Base-by-base conservation (phyloP, 352 stramenopile species). In the Phytophthora quininea region DNA sequence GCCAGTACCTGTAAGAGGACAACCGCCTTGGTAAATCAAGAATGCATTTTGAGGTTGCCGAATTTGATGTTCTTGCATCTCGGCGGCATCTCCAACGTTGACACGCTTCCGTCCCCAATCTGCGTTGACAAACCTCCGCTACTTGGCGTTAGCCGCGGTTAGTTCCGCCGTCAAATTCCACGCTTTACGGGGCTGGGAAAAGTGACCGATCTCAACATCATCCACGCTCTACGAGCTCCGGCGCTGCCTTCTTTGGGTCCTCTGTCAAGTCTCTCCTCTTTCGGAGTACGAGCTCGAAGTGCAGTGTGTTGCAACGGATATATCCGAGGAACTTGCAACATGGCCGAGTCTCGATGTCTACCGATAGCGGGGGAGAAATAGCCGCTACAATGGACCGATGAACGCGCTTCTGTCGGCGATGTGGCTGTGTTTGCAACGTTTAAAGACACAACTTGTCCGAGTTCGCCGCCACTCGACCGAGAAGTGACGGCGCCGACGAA, bases 261-360 rank as follows among this genome's bases (percentile, higher is more conserved):
- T 3, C 35, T 75, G 4, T 30, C 2, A 3, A 73, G 62, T 1
- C 52, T 81, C 4, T 48, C 56, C 19, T 62, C 58, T 6, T 56
- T 82, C 32, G n/a, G 42, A 31, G 32, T 82, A 8, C 38, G 47
- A 10, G 30, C 56, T 3, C n/a, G 69, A 24, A 76, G 62, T 54
- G 67, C 53, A 2, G 43, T 78, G 38, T 82, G 74, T 49, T 82
- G 71, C 58, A 78, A 80, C 29, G 74, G 73, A 32, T 79, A 66
- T 53, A 60, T 77, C 8, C 59, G 56, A 4, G 58, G 63, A 4
- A 55, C 32, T 4, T 82, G 63, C 49, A 59, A 72, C 57, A 57
- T 76, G 37, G 72, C 48, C 0, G 45, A 67, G 38, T 62, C 62
- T 2, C 58, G 76, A 31, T 82, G 76, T 53, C 35, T 62, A 9